A percentile compares a stretch with the other conserved stretches of the same genome.
These are phyloP conservation scores for Colletotrichum lentis DNA, from an alignment of 2,329 filamentous ascomycete genomes.

Conservation along the genomic window DNA sequence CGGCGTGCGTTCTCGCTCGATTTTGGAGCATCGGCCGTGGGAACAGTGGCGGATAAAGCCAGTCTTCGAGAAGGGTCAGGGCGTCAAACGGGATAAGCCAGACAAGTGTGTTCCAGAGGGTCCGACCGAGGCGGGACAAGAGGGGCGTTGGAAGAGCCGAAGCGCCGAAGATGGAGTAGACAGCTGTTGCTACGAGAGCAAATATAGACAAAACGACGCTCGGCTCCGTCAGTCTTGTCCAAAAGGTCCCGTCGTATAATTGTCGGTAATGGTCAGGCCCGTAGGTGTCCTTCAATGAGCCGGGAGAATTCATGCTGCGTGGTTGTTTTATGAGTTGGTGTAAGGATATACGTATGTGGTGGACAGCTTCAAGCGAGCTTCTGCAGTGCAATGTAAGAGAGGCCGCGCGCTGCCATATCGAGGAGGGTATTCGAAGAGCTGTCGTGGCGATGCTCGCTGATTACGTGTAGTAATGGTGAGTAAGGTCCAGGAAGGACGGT, in stretches of 20 bases:
- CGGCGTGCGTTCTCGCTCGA: conserved; percentile 56
- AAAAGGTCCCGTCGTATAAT: conserved; percentile 35
- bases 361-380: conserved; percentile 35
- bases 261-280: conserved; percentile 33
- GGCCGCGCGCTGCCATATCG: conserved; percentile 31
- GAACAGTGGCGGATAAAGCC: conserved; percentile 58
- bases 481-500: conserved; percentile 21
- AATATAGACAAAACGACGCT: conserved; percentile 48
- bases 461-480: conserved; percentile 32
- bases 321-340: background rate
- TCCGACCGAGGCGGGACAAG: conserved; percentile 46
- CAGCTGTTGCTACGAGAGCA: conserved; percentile 46
- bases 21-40: conserved; percentile 50
- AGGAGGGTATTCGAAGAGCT: conserved; percentile 13
- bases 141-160: conserved; percentile 45
- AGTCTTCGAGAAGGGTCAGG: conserved; percentile 65
- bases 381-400: conserved; percentile 14
- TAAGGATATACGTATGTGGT: background rate
- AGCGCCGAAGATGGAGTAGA: conserved; percentile 49
- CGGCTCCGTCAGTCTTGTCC: conserved; percentile 48
- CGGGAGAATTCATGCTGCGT: conserved; percentile 37
- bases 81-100: conserved; percentile 63
- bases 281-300: conserved; percentile 31
- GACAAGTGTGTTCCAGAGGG: conserved; percentile 70
- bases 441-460: conserved; percentile 28